Conservation (phyloP, 2,329 filamentous ascomycete species). For the Plenodomus biglobosus region DNA sequence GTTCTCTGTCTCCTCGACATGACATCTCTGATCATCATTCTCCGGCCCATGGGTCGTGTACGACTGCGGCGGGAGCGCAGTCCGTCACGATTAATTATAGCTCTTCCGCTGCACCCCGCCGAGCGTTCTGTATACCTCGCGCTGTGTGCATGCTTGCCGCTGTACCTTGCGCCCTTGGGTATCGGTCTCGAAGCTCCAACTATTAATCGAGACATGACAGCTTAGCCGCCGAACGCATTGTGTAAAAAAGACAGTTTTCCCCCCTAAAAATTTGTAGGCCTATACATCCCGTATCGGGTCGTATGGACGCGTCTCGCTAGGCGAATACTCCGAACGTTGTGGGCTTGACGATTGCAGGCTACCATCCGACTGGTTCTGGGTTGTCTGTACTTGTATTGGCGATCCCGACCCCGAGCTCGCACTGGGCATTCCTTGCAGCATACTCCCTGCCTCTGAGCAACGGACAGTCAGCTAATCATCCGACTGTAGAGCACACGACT, state of each 20-base stretch:
- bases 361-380: slow-evolving; percentile 29
- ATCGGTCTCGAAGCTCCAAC: slow-evolving; percentile 20
- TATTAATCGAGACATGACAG: slow-evolving; percentile 14
- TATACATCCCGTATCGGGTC: slow-evolving; percentile 44
- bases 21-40: slow-evolving; percentile 5
- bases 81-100: slow-evolving; percentile 3
- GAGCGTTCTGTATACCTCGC: slow-evolving; percentile 4
- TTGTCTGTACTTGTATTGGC: slow-evolving; percentile 32
- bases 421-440: slow-evolving; percentile 36
- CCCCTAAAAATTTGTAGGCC: slow-evolving; percentile 11
- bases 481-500: slow-evolving; percentile 22
- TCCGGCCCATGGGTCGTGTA: neutral
- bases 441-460: slow-evolving; percentile 42
- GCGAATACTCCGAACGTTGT: slow-evolving; percentile 36
- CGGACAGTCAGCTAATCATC: slow-evolving; percentile 32
- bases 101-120: slow-evolving; percentile 3
- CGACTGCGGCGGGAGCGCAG: slow-evolving; percentile 3
- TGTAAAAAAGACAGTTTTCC: slow-evolving; percentile 22
- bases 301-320: slow-evolving; percentile 40
- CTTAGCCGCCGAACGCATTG: slow-evolving; percentile 13
- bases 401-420: slow-evolving; percentile 26
- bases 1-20: slow-evolving; percentile 9
- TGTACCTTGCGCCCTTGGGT: slow-evolving; percentile 17
- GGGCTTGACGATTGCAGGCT: slow-evolving; percentile 34
- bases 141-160: slow-evolving; percentile 7